These are phyloP conservation scores for Heritiera fomes DNA, from an alignment of 345 rosid genomes.

Conservation along the genomic window DNA sequence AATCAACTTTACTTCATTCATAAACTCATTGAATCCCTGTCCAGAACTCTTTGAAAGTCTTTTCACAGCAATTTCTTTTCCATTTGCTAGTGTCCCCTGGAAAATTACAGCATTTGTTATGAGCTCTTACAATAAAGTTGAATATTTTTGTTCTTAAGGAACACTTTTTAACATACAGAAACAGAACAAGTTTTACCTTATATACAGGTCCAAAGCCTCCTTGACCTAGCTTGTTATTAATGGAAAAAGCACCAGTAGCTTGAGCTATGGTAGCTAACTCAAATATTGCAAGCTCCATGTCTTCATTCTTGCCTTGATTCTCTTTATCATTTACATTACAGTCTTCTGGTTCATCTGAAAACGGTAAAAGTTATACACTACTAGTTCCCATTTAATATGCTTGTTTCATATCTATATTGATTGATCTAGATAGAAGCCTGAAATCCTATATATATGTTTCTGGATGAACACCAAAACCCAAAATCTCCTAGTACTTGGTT, in stretches of 20 bases:
- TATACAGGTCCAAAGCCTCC: conserved; percentile 48
- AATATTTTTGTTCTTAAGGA: not conserved
- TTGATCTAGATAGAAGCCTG: not conserved
- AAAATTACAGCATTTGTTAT: not conserved
- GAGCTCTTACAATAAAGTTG: not conserved
- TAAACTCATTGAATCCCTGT: conserved; percentile 49
- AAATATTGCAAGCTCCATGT: conserved; percentile 16
- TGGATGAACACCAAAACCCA: no score
- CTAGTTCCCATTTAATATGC: not conserved
- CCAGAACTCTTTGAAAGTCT: conserved; percentile 47
- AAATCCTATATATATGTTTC: not conserved
- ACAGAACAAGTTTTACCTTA: conserved; percentile 14
- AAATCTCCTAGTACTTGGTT: no score
- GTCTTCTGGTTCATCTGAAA: not conserved
- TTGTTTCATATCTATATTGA: not conserved
- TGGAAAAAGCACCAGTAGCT: conserved; percentile 37
- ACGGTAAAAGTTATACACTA: not conserved
- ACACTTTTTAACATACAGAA: not conserved
- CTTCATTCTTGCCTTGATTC: not conserved
- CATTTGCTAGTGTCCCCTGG: conserved; percentile 43
- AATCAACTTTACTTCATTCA: conserved; percentile 43
- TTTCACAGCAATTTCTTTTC: conserved; percentile 53
- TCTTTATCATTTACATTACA: not conserved
- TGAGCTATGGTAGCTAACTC: conserved; percentile 12
- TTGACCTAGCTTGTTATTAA: conserved; percentile 34